A percentile compares a stretch with the other conserved stretches of the same genome.
Evolutionary conservation across 495 filamentous ascomycete genomes (phyloP).

Genomic region (Penicillium verhagenii): DNA sequence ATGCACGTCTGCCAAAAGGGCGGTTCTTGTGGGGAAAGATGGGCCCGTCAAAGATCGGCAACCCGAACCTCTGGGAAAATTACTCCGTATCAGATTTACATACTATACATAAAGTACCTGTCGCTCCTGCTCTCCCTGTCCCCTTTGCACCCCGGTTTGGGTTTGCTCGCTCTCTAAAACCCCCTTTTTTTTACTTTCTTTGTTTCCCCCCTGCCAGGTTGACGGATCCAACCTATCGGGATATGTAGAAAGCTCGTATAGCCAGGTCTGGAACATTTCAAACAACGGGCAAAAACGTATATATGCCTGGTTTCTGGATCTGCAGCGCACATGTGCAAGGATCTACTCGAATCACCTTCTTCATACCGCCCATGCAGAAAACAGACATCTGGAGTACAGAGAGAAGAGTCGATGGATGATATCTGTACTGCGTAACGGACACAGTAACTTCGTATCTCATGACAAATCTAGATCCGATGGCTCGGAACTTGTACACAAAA

Average conservation of each 20-base stretch:
- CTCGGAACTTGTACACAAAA: constrained; percentile 4
- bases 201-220: not conserved
- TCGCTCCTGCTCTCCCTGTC: not conserved
- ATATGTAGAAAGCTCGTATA: not conserved
- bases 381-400: no score
- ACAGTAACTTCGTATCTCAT: no score
- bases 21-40: not conserved
- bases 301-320: no score
- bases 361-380: no score
- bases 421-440: no score
- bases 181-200: not conserved
- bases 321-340: no score
- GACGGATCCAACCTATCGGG: not conserved
- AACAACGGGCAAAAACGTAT: no score
- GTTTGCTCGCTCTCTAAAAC: no score
- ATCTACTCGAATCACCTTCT: not conserved
- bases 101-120: not conserved
- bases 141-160: no score
- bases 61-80: not conserved
- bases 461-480: not conserved
- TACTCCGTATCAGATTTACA: no score
- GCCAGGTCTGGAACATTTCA: no score
- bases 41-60: constrained; percentile 1
- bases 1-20: constrained; percentile 8
- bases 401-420: no score